These are phyloP conservation scores for Tulasnella sp. DNA, from an alignment of 768 basidiomycete species.

Conservation along the genomic window DNA sequence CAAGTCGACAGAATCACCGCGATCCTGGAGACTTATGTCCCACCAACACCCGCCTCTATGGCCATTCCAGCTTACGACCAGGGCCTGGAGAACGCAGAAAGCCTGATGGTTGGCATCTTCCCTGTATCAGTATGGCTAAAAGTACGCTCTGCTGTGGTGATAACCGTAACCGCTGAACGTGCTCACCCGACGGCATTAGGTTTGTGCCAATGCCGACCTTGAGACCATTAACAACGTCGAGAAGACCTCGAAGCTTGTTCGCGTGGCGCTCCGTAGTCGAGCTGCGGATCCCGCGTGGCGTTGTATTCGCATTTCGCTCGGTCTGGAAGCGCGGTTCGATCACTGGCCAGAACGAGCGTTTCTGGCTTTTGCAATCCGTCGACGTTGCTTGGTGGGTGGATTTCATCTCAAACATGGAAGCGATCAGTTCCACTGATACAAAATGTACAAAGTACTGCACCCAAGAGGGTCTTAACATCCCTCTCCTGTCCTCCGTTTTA, in stretches of 20 bases:
- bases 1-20: neutral
- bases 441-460: neutral
- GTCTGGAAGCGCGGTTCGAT: neutral
- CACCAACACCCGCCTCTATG: neutral
- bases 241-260: neutral
- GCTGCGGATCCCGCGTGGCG: neutral
- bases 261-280: neutral
- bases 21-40: neutral
- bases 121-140: neutral
- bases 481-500: neutral
- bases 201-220: neutral
- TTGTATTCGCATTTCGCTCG: neutral
- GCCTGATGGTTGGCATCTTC: neutral
- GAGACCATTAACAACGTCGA: neutral
- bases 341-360: neutral
- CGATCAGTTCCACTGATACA: neutral
- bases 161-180: neutral
- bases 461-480: neutral
- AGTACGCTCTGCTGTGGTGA: neutral
- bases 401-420: neutral
- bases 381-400: neutral
- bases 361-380: neutral
- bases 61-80: neutral
- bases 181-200: neutral
- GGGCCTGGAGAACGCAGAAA: neutral